Base-by-base conservation (phyloP, 2,329 filamentous ascomycete genomes). In the Apiospora saccharicola region DNA sequence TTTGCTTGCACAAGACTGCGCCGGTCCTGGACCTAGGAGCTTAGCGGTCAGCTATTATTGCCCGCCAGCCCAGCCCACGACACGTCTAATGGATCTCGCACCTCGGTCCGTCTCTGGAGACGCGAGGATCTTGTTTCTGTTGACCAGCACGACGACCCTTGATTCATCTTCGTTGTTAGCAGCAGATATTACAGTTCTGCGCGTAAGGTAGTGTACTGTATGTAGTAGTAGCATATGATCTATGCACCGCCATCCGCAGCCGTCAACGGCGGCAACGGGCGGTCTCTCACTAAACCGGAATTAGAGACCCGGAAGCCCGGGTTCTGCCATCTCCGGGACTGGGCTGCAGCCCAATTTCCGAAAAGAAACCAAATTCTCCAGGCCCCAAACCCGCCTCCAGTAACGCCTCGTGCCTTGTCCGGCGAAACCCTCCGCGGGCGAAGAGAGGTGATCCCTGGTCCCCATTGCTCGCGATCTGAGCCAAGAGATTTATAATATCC, bases 21-120 rank as follows among this genome's bases (percentile, higher is more conserved):
- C 53, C 53, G 30, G 53, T 37, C 10, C 53, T 64, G 37, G 8
- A 37, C 53, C 53, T 64, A 57, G 22, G 16, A 57, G 51, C 51
- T 57, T 57, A 64, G 53, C 53, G 53, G 53, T 64, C 53, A 64
- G 53, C 30, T 64, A 64, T 37, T 64, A 64, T 64, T 37, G 53
- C 26, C 51, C 26, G 51, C 51, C 46, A 49, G 10, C 19, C 46
- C 46, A 49, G 46, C 51, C 51, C 53, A 61, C 53, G 53, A 64
- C 53, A 37, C 30, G n/a, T 37, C 16, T 13, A 34, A 64, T 64
- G 53, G 53, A n/a, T 34, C 53, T 37, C 30, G 30, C 30, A 37
- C 53, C 53, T 64, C 53, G 53, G 53, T 37, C 53, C 53, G 30
- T 64, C 53, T 64, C 53, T 64, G 53, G 53, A 37, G 53, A 37